phyloP scores from a whole-genome alignment of 2,329 filamentous ascomycete species.

The Pochonia chlamydosporia region DNA sequence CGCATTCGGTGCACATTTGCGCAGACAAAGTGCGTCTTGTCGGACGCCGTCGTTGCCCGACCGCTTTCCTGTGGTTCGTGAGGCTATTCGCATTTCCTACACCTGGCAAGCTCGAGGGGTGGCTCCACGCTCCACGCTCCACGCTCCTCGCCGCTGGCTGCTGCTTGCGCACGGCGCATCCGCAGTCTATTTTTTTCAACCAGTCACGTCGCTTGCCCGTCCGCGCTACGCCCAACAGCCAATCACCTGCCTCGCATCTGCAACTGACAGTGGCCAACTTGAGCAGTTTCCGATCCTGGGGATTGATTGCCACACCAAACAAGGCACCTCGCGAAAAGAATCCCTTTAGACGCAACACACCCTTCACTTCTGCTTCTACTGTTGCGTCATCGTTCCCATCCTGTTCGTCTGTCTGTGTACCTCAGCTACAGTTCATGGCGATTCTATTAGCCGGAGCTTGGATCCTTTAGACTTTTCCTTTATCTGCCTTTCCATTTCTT shows the following conservation, averaged over 20 bases:
- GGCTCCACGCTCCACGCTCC: slow-evolving; percentile 8
- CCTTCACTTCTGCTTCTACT: neutral
- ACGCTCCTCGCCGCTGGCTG: no score
- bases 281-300: neutral
- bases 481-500: neutral
- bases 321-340: no score
- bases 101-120: slow-evolving; percentile 4
- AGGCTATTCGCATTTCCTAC: slow-evolving; percentile 32
- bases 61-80: slow-evolving; percentile 21
- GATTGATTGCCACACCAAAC: no score
- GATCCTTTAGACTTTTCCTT: neutral
- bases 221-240: slow-evolving; percentile 6
- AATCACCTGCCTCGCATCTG: slow-evolving; percentile 1
- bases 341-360: no score
- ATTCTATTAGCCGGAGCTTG: neutral
- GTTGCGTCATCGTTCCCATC: neutral
- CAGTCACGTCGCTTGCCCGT: slow-evolving; percentile 17
- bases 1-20: slow-evolving; percentile 17
- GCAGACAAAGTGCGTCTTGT: slow-evolving; percentile 7
- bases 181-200: slow-evolving; percentile 11
- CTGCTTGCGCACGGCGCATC: slow-evolving; percentile 11
- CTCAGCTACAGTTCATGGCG: neutral
- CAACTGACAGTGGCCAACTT: slow-evolving; percentile 4
- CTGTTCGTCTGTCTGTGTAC: neutral
- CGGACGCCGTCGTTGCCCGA: slow-evolving; percentile 15